These are phyloP conservation scores for Mesostigma viride DNA, from an alignment of 139 green algal species.

Conservation along the genomic window DNA sequence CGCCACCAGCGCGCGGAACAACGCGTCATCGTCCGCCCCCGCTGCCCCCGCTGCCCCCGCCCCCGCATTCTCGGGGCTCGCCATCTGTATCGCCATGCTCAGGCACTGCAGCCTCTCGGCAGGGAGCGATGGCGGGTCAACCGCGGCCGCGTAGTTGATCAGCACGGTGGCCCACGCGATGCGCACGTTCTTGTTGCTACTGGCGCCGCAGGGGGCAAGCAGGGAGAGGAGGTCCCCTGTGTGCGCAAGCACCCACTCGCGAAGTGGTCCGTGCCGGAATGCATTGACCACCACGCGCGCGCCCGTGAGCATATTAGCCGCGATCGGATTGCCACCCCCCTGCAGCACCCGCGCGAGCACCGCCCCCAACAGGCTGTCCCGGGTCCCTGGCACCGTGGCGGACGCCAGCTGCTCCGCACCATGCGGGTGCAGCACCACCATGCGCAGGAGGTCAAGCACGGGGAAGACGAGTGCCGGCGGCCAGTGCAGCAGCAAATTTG, in stretches of 20 bases:
- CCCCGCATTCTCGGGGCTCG: neutral
- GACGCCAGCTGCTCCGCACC: neutral
- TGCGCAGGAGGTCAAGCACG: constrained; percentile 26
- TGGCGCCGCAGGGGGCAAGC: constrained; percentile 13
- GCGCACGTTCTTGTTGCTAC: constrained; percentile 23
- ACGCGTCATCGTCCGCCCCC: constrained; percentile 4
- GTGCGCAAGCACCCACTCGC: too few species aligned
- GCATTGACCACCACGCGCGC: constrained; percentile 13
- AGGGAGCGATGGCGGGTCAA: neutral
- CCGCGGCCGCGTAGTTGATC: constrained; percentile 16
- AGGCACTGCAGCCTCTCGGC: constrained; percentile 12
- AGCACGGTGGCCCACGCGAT: constrained; percentile 21
- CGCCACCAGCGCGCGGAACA: constrained; percentile 14
- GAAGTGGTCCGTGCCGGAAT: constrained; percentile 12
- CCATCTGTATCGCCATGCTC: constrained; percentile 6
- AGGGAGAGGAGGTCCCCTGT: constrained; percentile 19
- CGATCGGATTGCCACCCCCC: too few species aligned
- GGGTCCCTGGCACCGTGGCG: too few species aligned
- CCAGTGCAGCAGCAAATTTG: constrained; percentile 16
- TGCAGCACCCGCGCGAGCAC: neutral
- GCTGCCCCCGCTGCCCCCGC: neutral
- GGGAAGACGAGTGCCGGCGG: constrained; percentile 23
- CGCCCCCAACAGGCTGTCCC: neutral
- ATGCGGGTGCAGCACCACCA: constrained; percentile 24
- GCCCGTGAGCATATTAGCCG: constrained; percentile 16